A percentile compares a stretch with the other conserved stretches of the same genome.
Evolutionary conservation across 768 basidiomycete genomes (phyloP).

Genomic region (Rhodocollybia butyracea): DNA sequence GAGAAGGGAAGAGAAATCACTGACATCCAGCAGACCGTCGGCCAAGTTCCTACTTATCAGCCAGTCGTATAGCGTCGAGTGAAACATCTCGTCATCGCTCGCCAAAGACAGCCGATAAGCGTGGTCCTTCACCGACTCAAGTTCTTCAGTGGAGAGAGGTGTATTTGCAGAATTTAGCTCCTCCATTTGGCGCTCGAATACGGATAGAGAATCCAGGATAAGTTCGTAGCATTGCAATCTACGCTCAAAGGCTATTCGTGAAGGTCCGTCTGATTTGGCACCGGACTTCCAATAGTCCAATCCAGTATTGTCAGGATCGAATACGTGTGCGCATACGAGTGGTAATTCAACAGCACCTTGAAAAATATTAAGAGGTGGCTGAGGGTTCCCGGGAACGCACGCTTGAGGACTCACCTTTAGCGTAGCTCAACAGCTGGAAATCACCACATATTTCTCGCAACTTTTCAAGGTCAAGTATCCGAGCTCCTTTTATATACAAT

Average conservation of each 20-base stretch:
- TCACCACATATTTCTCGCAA: slow-evolving; percentile 86
- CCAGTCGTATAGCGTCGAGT: slow-evolving; percentile 95
- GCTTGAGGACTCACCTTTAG: slow-evolving; percentile 58
- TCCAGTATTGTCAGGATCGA: slow-evolving; percentile 74
- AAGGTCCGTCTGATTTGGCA: slow-evolving; percentile 51
- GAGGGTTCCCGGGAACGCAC: not conserved
- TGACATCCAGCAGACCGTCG: slow-evolving; percentile 83
- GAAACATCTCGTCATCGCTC: slow-evolving; percentile 89
- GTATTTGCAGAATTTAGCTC: slow-evolving; percentile 19
- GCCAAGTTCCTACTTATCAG: slow-evolving; percentile 73
- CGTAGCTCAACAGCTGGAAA: slow-evolving; percentile 81
- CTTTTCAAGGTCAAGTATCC: slow-evolving; percentile 79
- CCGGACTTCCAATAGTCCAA: slow-evolving; percentile 76
- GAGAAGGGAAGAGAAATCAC: not conserved
- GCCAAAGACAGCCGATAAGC: slow-evolving; percentile 86
- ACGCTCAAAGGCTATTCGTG: slow-evolving; percentile 52
- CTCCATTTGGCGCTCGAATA: slow-evolving; percentile 67
- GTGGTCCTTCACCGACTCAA: slow-evolving; percentile 72
- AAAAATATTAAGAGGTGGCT: not conserved
- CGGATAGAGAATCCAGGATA: slow-evolving; percentile 75
- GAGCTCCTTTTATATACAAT: slow-evolving; percentile 85
- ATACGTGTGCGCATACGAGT: slow-evolving; percentile 73
- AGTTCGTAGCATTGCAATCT: slow-evolving; percentile 79
- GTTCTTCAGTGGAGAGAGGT: slow-evolving; percentile 40
- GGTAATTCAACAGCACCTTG: slow-evolving; percentile 84